Base-by-base conservation (phyloP, 257 asterid species). In the Nicotiana tomentosiformis region DNA sequence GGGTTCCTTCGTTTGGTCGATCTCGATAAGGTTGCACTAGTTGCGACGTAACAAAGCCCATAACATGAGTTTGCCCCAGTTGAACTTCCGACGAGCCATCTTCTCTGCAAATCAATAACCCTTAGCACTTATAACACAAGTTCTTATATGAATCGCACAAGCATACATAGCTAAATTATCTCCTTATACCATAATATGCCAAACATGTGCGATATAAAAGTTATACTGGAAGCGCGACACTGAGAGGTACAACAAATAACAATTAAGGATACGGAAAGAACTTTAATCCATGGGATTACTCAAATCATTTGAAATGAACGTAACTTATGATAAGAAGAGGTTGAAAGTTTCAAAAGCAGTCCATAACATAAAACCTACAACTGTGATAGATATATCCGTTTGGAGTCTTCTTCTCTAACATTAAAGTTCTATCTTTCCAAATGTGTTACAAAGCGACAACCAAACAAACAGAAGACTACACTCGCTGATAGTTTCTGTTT, bases 61-160 rank as follows among this genome's bases (percentile, higher is more conserved):
- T 90, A 26, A 94, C 97, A 84, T 93, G 95, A 78, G 98, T 96
- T 87, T 90, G 93, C 66, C 99, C 98, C 57, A 96, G 87, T 84
- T 92, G 97, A 86, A 96, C 97, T 92, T 96, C 99, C 18, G 97
- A 93, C 74, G 98, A 91, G 46, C 99, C 99, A 87, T 94, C 98
- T 85, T 94, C 98, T 81, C 98, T 96, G 96, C 85, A 65, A 82
- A 87, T 60, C 69, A 78, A 88, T 37, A 67, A 85, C 51, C 43
- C 37, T 43, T 5, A 20, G 46, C 4, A 46, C 16, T 74, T 57
- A 74, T 49, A 46, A 74, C 26, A n/a, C 15, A 23, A 49, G 26
- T 33, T 29, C 70, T 29, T 29, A 30, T 5, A 65, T 65, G 70
- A 5, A 14, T 70, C 20, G 35, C 58, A 20, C 35, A 0, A 70